Evolutionary conservation across 768 basidiomycete genomes (phyloP).

Genomic region (Leccinum incarnatum): DNA sequence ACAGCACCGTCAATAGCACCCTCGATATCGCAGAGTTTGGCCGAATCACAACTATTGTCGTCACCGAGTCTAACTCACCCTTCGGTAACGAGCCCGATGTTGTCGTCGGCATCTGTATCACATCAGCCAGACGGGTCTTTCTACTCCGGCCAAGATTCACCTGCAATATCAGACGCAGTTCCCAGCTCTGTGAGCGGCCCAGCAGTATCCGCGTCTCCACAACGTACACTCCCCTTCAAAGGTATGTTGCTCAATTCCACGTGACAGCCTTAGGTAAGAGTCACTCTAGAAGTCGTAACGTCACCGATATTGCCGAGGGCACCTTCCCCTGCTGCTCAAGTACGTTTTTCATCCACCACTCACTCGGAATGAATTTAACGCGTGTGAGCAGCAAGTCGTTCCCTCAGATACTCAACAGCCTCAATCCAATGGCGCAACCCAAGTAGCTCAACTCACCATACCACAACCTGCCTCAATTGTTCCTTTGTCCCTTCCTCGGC

Average conservation of each 20-base stretch:
- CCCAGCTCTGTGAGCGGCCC: slow-evolving; percentile 44
- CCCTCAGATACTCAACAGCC: slow-evolving; percentile 40
- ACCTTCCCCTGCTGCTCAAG: slow-evolving; percentile 42
- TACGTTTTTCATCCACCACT: slow-evolving; percentile 30
- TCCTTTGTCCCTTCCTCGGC: slow-evolving; percentile 51
- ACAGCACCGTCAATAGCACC: slow-evolving; percentile 38
- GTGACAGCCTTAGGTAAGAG: slow-evolving; percentile 22
- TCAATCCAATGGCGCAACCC: slow-evolving; percentile 34
- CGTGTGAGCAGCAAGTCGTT: slow-evolving; percentile 35
- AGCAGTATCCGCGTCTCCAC: slow-evolving; percentile 61
- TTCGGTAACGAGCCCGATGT: slow-evolving; percentile 76
- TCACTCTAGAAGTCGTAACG: slow-evolving; percentile 39
- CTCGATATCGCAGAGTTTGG: slow-evolving; percentile 31
- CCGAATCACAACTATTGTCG: slow-evolving; percentile 45
- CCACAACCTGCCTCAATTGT: slow-evolving; percentile 36
- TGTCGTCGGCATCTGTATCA: slow-evolving; percentile 66
- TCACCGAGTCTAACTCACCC: slow-evolving; percentile 87
- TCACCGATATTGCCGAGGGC: slow-evolving; percentile 44
- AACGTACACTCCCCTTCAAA: slow-evolving; percentile 43
- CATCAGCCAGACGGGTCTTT: slow-evolving; percentile 68
- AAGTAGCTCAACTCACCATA: slow-evolving; percentile 22
- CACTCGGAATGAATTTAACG: slow-evolving; percentile 17
- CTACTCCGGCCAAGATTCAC: slow-evolving; percentile 70
- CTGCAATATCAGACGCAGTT: slow-evolving; percentile 67
- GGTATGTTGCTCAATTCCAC: slow-evolving; percentile 37